Evolutionary conservation across 1,284 basidiomycete genomes (phyloP), one percentile per base, ranked within the genome.

Genomic region (Gymnopus androsaceus): DNA sequence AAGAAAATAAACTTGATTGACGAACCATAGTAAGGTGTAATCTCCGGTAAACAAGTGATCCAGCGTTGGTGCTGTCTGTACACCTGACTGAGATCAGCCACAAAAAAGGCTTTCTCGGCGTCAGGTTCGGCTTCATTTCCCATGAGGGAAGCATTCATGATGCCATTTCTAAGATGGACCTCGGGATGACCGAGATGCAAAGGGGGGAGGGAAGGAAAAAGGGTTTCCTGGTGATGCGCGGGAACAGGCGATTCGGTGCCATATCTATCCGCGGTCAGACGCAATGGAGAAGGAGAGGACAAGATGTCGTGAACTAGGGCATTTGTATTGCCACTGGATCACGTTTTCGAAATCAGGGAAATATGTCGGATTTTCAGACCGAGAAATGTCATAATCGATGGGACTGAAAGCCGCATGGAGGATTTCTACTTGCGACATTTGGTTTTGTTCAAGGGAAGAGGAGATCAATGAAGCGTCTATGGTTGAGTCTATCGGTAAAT

Each of bases 81-180:
- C 15, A 99, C 90, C 62, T 90, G 83, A 62, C 90, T 87, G 33
- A 99, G 83, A 73, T 99, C 95, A 28, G 91, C 95, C 11, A 98
- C 94, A 66, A 97, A 98, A 72, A 98, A 98, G 1, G 97, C 95
- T 62, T 88, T 88, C 73, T 99, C 97, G 12, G 92, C 88, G 66
- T 95, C 85, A 19, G 79, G 77, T 60, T 81, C 79, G 57, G 81
- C 76, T 28, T 76, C 75, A 38, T 76, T 76, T 14, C 79, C 73
- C 25, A 80, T 74, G 48, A 74, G 40, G 9, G 40, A 41, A 41
- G 41, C 41, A 98, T 72, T 23, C 87, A 42, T 42, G 23, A 42
- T 27, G 2, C 41, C 21, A 42, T 42, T 42, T 12, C 41, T 21
- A 42, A 42, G 41, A 42, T 42, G 41, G 8, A 42, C 67, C 54